Conservation (phyloP, 2,329 filamentous ascomycete genomes). For the Fusarium sp. region DNA sequence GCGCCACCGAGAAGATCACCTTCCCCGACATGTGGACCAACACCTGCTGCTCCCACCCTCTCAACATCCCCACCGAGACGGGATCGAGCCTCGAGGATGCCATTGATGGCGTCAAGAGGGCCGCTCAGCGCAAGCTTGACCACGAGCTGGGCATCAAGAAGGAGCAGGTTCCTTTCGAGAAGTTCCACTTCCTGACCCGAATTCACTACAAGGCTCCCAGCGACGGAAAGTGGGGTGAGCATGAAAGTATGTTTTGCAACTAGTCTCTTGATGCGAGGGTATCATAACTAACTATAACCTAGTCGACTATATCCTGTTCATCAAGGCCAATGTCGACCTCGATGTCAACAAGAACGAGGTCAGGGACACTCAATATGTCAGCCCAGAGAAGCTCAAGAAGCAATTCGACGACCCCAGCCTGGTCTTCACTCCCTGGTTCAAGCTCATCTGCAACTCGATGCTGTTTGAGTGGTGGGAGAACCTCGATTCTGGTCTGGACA, state of each 20-base stretch:
- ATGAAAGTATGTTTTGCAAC: slow-evolving; percentile 80
- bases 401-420: slow-evolving; percentile 86
- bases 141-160: slow-evolving; percentile 94
- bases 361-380: slow-evolving; percentile 85
- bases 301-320: slow-evolving; percentile 99
- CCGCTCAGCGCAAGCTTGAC: slow-evolving; percentile 91
- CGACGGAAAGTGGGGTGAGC: slow-evolving; percentile 98
- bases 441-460: slow-evolving; percentile 97
- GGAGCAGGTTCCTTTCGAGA: slow-evolving; percentile 88
- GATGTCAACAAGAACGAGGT: slow-evolving; percentile 89
- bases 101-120: slow-evolving; percentile 87
- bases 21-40: slow-evolving; percentile 99
- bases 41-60: slow-evolving; percentile 97
- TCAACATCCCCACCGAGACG: slow-evolving; percentile 91
- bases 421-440: slow-evolving; percentile 98
- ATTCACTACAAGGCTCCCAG: slow-evolving; percentile 99
- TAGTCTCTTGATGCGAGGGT: not conserved
- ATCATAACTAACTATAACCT: slow-evolving; percentile 28
- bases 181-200: slow-evolving; percentile 93
- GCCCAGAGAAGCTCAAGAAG: slow-evolving; percentile 81
- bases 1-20: slow-evolving; percentile 96
- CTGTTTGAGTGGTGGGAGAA: slow-evolving; percentile 97
- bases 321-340: slow-evolving; percentile 91
- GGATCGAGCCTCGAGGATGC: slow-evolving; percentile 84
- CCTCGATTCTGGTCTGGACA: slow-evolving; percentile 82